phyloP scores from a whole-genome alignment of 768 basidiomycete genomes.

The Paxillus rubicundulus region DNA sequence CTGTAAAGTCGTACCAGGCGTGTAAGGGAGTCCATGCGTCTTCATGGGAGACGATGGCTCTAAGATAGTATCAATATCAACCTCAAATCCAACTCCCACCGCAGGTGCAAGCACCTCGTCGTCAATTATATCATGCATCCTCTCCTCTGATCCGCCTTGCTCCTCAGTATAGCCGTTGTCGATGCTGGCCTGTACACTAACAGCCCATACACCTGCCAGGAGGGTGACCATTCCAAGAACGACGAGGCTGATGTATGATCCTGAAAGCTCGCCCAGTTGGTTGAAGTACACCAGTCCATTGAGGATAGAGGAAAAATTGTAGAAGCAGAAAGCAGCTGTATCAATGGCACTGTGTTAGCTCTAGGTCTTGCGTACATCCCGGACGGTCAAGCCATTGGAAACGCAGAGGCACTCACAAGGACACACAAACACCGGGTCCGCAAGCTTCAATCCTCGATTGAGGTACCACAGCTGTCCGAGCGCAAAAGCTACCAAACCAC shows the following conservation, averaged over 20 bases:
- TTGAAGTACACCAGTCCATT: constrained; percentile 89
- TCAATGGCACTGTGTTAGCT: not conserved
- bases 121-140: not conserved
- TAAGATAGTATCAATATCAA: not conserved
- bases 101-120: not conserved
- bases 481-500: constrained; percentile 70
- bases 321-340: constrained; percentile 88
- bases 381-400: no score
- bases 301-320: constrained; percentile 88
- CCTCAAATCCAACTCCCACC: not conserved
- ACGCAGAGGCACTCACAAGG: constrained; percentile 54
- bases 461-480: constrained; percentile 83
- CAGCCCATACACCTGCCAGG: constrained; percentile 86
- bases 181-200: constrained; percentile 66
- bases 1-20: not conserved
- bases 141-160: constrained; percentile 20
- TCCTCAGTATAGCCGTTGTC: constrained; percentile 52
- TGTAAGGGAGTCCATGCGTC: not conserved
- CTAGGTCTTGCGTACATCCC: not conserved
- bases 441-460: constrained; percentile 74
- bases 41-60: not conserved
- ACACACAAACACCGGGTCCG: constrained; percentile 83
- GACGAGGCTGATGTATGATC: constrained; percentile 72
- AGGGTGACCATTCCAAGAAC: constrained; percentile 72
- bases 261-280: constrained; percentile 71